A percentile compares a stretch with the other conserved stretches of the same genome.
Conservation (phyloP, 2,329 filamentous ascomycete species). For the Fonsecaea monophora region DNA sequence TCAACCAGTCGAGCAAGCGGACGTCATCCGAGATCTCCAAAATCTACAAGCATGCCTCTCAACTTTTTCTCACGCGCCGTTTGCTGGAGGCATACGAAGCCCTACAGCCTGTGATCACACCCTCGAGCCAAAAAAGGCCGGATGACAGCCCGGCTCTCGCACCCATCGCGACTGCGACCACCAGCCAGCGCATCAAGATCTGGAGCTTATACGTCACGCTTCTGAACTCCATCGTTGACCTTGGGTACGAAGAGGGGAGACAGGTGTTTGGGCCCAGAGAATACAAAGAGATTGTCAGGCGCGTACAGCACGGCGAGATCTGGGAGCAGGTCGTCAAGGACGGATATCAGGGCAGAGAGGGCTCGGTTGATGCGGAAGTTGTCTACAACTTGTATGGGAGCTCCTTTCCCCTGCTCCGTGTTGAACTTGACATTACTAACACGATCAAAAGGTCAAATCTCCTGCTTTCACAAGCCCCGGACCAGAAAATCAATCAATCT, state of each 20-base stretch:
- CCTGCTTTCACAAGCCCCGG: slow-evolving; percentile 84
- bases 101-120: slow-evolving; percentile 79
- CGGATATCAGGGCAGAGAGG: slow-evolving; percentile 87
- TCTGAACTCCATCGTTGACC: slow-evolving; percentile 85
- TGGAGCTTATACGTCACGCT: slow-evolving; percentile 97
- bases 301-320: slow-evolving; percentile 86
- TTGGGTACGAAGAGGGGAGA: slow-evolving; percentile 90
- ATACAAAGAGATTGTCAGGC: slow-evolving; percentile 81
- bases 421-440: slow-evolving; percentile 7
- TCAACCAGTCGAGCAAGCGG: slow-evolving; percentile 63
- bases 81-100: slow-evolving; percentile 87
- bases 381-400: slow-evolving; percentile 63
- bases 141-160: slow-evolving; percentile 62
- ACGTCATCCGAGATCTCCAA: slow-evolving; percentile 75
- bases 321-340: slow-evolving; percentile 91
- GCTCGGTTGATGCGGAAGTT: slow-evolving; percentile 91
- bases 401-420: not conserved
- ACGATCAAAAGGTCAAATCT: slow-evolving; percentile 78
- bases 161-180: slow-evolving; percentile 79
- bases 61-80: slow-evolving; percentile 91
- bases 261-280: slow-evolving; percentile 82
- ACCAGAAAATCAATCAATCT: slow-evolving; percentile 83
- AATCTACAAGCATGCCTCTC: slow-evolving; percentile 90
- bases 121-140: slow-evolving; percentile 49
- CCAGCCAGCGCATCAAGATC: slow-evolving; percentile 86